Percentiles rank a stretch among this genome's conserved stretches.
These are phyloP conservation scores for Zarea fungicola DNA, from an alignment of 2,329 filamentous ascomycete species.

Conservation along the genomic window DNA sequence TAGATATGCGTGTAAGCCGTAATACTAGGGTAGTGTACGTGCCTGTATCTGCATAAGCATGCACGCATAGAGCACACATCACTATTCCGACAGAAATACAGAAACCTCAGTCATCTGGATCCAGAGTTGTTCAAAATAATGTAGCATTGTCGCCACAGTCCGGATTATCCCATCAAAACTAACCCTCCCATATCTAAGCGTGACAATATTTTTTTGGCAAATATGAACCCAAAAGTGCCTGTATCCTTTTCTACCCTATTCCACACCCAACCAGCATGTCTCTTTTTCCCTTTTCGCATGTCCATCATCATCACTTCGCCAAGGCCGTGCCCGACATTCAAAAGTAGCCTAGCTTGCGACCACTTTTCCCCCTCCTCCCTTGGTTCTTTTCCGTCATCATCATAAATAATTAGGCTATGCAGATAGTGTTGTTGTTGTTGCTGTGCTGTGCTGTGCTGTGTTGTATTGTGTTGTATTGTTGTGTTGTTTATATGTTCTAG, in stretches of 20 bases:
- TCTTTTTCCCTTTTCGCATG: background rate
- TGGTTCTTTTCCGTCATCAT: conserved; percentile 1
- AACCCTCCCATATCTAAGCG: conserved; percentile 9
- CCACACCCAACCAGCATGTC: background rate
- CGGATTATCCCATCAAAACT: conserved; percentile 9
- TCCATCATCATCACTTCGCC: background rate
- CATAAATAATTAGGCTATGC: conserved; percentile 7
- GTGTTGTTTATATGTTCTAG: too few relatives aligned
- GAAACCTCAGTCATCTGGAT: too few relatives aligned
- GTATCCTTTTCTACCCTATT: background rate
- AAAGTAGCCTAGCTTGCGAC: too few relatives aligned
- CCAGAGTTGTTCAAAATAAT: too few relatives aligned
- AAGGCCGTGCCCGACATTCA: too few relatives aligned
- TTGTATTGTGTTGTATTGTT: too few relatives aligned
- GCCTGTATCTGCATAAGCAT: too few relatives aligned
- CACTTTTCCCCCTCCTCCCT: background rate
- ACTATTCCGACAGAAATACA: too few relatives aligned
- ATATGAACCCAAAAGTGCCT: conserved; percentile 11
- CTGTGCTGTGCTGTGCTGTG: too few relatives aligned
- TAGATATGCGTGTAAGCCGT: too few relatives aligned
- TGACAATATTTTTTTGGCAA: conserved; percentile 13
- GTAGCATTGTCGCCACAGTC: background rate
- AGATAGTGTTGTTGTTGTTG: background rate
- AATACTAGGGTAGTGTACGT: too few relatives aligned
- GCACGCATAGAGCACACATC: too few relatives aligned